These are phyloP conservation scores for Rhizopus sp. DNA, from an alignment of 371 early-diverging fungal species.

Conservation along the genomic window DNA sequence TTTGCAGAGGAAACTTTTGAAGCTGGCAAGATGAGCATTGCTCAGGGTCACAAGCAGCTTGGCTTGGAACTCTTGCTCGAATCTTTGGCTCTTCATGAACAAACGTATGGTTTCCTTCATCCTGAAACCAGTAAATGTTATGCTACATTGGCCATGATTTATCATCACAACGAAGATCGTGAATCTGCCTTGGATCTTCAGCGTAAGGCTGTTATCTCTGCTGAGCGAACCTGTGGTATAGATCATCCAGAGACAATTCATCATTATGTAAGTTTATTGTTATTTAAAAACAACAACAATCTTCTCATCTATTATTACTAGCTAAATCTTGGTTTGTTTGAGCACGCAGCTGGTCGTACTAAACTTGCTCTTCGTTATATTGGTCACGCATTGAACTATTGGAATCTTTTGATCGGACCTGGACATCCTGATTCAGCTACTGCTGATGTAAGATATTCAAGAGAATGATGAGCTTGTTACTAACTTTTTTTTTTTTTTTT, in stretches of 20 bases:
- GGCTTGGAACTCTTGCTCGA: constrained; percentile 85
- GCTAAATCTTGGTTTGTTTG: constrained; percentile 86
- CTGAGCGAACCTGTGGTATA: constrained; percentile 84
- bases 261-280: constrained; percentile 69
- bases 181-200: constrained; percentile 79
- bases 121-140: constrained; percentile 87
- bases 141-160: constrained; percentile 84
- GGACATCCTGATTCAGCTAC: constrained; percentile 88
- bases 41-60: constrained; percentile 77
- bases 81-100: constrained; percentile 87
- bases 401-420: constrained; percentile 78
- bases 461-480: neutral
- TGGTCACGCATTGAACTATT: constrained; percentile 79
- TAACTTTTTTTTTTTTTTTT: neutral
- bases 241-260: constrained; percentile 90
- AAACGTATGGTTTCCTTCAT: constrained; percentile 89
- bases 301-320: constrained; percentile 27
- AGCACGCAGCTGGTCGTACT: constrained; percentile 78
- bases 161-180: constrained; percentile 77
- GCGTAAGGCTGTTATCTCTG: constrained; percentile 84
- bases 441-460: constrained; percentile 62
- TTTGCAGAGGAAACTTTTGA: constrained; percentile 92
- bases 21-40: constrained; percentile 80
- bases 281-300: too few relatives aligned
- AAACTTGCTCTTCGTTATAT: constrained; percentile 79